phyloP scores from a whole-genome alignment of 345 rosid genomes.

The Citrus inodora region DNA sequence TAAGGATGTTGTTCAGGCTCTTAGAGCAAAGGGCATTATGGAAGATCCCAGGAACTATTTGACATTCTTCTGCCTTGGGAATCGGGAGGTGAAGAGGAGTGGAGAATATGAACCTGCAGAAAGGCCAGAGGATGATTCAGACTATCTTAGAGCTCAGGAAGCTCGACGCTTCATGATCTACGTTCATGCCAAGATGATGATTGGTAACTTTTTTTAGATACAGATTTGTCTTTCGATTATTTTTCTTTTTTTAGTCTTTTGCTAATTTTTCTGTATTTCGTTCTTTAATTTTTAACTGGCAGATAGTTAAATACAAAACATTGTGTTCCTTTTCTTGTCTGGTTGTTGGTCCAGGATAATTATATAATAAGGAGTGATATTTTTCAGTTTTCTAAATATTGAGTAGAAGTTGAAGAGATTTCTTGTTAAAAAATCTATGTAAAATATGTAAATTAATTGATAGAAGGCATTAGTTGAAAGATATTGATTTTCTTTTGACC shows the following conservation, averaged over 20 bases:
- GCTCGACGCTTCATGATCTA: conserved; percentile 98
- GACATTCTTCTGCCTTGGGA: conserved; percentile 94
- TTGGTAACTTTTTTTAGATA: conserved; percentile 36
- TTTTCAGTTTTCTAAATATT: neutral
- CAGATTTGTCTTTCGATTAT: neutral
- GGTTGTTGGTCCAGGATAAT: neutral
- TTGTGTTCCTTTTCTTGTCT: neutral
- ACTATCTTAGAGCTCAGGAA: conserved; percentile 83
- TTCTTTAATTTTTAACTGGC: neutral
- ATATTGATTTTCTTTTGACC: neutral
- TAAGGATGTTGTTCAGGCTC: conserved; percentile 71
- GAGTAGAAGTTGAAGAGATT: neutral
- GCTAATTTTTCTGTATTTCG: too few species aligned
- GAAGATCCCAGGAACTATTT: conserved; percentile 87
- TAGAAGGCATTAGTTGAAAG: neutral
- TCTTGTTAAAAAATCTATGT: neutral
- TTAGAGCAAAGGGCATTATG: conserved; percentile 55
- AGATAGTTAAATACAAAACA: neutral
- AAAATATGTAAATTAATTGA: neutral
- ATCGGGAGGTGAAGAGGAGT: conserved; percentile 77
- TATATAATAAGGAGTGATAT: neutral
- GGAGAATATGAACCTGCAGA: conserved; percentile 90
- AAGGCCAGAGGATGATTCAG: conserved; percentile 81
- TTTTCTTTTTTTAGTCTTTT: neutral
- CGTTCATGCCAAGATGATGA: conserved; percentile 98